Evolutionary conservation across 805 yeast species (phyloP), one percentile per base, ranked within the genome.

Genomic region (Myxozyma udenii): DNA sequence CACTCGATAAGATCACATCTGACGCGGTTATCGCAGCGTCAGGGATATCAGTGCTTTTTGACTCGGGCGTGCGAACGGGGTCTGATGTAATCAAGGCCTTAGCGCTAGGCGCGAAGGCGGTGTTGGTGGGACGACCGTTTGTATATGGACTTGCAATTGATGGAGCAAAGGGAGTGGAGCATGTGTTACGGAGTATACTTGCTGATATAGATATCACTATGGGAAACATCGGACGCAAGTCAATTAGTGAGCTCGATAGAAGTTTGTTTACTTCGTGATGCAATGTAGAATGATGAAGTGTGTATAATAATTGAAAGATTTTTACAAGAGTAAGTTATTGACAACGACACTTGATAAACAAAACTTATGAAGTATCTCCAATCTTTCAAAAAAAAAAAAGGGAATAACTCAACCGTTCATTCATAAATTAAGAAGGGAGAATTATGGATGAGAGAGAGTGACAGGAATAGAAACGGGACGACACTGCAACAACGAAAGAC

Each of bases 61-160:
- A 82, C 64, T 85, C 86, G 43, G 86, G 86, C 22, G 72, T 82
- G 22, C 71, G 84, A 54, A 72, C 84, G 62, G 86, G 84, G 3
- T 71, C 83, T 4, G 87, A 81, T 63, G 64, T 82, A 6, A 60
- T 81, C 21, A 82, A 81, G 54, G 85, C 86, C 0, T 62, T 82
- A 7, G 78, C 83, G 44, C 68, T 81, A 2, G 87, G 86, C 5
- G 86, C 85, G 12, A 77, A 74, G 33, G 81, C 80, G 6, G 74
- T 71, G 2, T 84, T 85, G 0, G 63, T 83, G 24, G 85, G 86
- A 2, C 70, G 85, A 55, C 83, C 85, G 1, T 78, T 79, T 60
- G 64, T 80, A 7, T 81, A 79, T 60, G 84, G 84, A 33, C 77
- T 80, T 74, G 74, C 82, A 5, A 72, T 81, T 0, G 83, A 79